These are phyloP conservation scores for Fusarium pseudoanthophilum DNA, from an alignment of 2,329 filamentous ascomycete genomes.

Conservation along the genomic window DNA sequence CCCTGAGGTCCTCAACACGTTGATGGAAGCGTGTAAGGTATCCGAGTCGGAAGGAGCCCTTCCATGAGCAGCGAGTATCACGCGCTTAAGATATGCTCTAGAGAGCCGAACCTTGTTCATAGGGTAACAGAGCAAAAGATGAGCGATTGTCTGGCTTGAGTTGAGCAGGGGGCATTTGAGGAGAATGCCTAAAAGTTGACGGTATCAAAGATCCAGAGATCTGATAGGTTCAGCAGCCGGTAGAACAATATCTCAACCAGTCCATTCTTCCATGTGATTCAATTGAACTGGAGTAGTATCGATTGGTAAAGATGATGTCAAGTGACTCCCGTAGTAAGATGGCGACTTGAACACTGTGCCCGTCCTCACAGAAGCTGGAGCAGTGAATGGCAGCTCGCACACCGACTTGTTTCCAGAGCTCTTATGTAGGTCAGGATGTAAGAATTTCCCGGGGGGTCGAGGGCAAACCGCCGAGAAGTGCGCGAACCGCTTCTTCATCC, in stretches of 20 bases:
- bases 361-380: neutral
- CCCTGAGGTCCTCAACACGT: no score
- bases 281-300: neutral
- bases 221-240: conserved; percentile 69
- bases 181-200: no score
- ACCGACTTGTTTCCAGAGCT: no score
- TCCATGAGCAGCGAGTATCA: neutral
- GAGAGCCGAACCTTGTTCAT: conserved; percentile 88
- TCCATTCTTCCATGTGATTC: neutral
- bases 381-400: no score
- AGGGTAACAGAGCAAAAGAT: conserved; percentile 90
- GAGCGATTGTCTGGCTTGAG: conserved; percentile 91
- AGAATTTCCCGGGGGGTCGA: no score
- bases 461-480: neutral
- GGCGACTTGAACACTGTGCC: neutral
- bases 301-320: neutral
- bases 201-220: no score
- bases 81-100: conserved; percentile 65
- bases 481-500: neutral
- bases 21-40: no score
- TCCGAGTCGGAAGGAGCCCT: neutral
- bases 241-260: neutral
- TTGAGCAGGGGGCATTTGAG: conserved; percentile 79
- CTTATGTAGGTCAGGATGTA: no score
- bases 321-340: neutral